Conservation (phyloP, 2,329 filamentous ascomycete species). For the Colletotrichum tamarilloi region DNA sequence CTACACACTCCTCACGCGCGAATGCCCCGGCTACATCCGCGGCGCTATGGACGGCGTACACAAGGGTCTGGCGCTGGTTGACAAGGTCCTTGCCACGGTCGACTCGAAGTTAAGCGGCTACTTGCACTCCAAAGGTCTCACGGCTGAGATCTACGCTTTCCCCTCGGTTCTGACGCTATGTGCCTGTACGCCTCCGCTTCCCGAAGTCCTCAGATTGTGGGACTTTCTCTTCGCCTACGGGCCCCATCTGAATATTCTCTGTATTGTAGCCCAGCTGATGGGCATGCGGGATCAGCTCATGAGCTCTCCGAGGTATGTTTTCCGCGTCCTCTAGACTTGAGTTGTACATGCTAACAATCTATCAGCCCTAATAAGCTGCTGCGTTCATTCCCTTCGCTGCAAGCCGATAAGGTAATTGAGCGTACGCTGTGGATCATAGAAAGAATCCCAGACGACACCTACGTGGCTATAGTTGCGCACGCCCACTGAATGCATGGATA, state of each 20-base stretch:
- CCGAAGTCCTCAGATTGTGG: slow-evolving; percentile 93
- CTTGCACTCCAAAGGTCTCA: slow-evolving; percentile 85
- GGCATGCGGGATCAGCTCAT: slow-evolving; percentile 88
- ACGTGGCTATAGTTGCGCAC: slow-evolving; percentile 89
- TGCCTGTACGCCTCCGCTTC: slow-evolving; percentile 93
- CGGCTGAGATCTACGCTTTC: slow-evolving; percentile 96
- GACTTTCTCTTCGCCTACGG: slow-evolving; percentile 98
- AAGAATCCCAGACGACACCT: slow-evolving; percentile 91
- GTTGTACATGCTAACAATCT: slow-evolving; percentile 10
- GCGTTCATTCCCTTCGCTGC: slow-evolving; percentile 85
- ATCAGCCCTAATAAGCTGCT: slow-evolving; percentile 89
- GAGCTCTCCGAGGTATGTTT: slow-evolving; percentile 79
- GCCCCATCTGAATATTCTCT: slow-evolving; percentile 92
- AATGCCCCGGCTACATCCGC: slow-evolving; percentile 93
- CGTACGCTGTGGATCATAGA: slow-evolving; percentile 87
- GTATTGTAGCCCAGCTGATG: slow-evolving; percentile 94
- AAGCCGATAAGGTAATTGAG: slow-evolving; percentile 85
- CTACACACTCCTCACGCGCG: slow-evolving; percentile 84
- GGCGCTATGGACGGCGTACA: slow-evolving; percentile 98
- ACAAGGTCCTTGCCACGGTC: slow-evolving; percentile 90
- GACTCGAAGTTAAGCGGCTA: slow-evolving; percentile 89
- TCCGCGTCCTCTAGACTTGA: neutral
- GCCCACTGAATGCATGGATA: slow-evolving; percentile 58
- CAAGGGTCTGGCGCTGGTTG: slow-evolving; percentile 88
- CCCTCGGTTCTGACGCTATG: slow-evolving; percentile 94